Percentiles rank a stretch among this genome's conserved stretches.
Conservation (phyloP, 2,329 filamentous ascomycete genomes). For the Neospermospora avenae region DNA sequence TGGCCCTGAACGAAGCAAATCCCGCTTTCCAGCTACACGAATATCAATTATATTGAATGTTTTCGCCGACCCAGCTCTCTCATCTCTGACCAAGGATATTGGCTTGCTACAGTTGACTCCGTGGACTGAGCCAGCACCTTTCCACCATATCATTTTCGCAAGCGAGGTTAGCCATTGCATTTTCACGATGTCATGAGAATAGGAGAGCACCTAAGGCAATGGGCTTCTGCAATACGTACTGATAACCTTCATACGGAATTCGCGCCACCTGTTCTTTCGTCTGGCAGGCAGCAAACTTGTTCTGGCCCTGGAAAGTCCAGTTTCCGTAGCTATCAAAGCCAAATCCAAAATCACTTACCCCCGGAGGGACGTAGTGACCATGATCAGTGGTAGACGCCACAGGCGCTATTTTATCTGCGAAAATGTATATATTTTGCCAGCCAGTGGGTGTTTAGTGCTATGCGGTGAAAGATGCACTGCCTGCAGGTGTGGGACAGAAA, state of each 20-base stretch:
- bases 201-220: too few species aligned
- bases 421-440: constrained; percentile 1
- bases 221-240: background rate
- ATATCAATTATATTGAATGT: background rate
- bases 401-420: background rate
- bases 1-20: too few species aligned
- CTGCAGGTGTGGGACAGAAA: background rate
- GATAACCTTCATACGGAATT: background rate
- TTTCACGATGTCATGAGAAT: too few species aligned
- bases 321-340: background rate
- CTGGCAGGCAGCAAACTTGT: constrained; percentile 8
- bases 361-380: background rate
- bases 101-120: constrained; percentile 1
- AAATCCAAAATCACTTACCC: background rate
- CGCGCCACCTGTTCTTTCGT: background rate
- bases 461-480: background rate
- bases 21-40: background rate
- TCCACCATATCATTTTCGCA: constrained; percentile 10
- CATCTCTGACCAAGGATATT: background rate
- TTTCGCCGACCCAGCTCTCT: background rate
- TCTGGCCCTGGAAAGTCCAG: background rate
- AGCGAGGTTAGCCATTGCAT: too few species aligned
- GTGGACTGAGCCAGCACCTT: background rate
- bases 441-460: constrained; percentile 3
- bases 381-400: background rate